phyloP scores from a whole-genome alignment of 306 rosid genomes.

The Potentilla sterilis region DNA sequence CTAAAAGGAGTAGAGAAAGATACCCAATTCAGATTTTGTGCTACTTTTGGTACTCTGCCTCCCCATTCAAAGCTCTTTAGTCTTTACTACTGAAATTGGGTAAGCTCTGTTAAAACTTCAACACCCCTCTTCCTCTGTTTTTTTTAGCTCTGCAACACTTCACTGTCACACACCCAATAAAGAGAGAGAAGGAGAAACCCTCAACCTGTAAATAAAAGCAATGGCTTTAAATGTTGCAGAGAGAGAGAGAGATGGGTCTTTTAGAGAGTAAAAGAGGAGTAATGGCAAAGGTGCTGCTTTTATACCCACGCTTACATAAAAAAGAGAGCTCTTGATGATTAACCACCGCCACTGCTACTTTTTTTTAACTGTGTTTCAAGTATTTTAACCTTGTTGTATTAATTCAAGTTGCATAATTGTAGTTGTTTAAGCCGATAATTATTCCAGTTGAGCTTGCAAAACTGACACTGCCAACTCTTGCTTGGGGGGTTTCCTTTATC shows the following conservation, averaged over 20 bases:
- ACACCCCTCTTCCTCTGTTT: conserved; percentile 23
- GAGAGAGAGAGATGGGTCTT: neutral
- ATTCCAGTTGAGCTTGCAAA: conserved; percentile 58
- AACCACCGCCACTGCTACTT: conserved; percentile 81
- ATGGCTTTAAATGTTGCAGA: conserved; percentile 17
- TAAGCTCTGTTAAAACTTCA: conserved; percentile 23
- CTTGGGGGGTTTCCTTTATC: conserved; percentile 38
- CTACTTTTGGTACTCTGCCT: conserved; percentile 63
- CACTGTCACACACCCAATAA: conserved; percentile 35
- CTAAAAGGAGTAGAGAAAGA: conserved; percentile 66
- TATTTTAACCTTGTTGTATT: conserved; percentile 13
- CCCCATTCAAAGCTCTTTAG: conserved; percentile 45
- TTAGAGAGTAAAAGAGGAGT: conserved; percentile 25
- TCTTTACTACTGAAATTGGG: conserved; percentile 46
- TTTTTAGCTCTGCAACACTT: conserved; percentile 33
- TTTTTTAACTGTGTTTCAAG: conserved; percentile 21
- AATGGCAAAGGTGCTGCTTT: conserved; percentile 42
- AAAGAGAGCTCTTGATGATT: conserved; percentile 89
- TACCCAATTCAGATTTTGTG: conserved; percentile 83
- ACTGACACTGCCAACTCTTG: conserved; percentile 80
- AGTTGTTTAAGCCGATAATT: conserved; percentile 36
- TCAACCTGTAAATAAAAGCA: neutral
- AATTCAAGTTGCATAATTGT: conserved; percentile 18
- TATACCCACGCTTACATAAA: conserved; percentile 84
- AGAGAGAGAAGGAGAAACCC: conserved; percentile 14